Evolutionary conservation across 305 asterid species (phyloP).

Genomic region (Rubia peregrina): DNA sequence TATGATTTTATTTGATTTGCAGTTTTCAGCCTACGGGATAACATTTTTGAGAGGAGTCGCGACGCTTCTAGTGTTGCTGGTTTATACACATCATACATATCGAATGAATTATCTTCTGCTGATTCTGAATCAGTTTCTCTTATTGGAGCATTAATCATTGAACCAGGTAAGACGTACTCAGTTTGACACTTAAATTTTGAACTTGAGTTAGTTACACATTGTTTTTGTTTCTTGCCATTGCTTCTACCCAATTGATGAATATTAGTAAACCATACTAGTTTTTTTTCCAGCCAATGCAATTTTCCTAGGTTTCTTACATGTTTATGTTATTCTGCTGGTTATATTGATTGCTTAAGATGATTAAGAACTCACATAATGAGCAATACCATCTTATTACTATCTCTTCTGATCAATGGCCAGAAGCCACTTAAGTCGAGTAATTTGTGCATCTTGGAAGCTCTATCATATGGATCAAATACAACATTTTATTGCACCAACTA

Average conservation of each 20-base stretch:
- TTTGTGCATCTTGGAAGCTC: neutral
- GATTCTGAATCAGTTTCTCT: conserved; percentile 33
- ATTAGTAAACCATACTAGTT: neutral
- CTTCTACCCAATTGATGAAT: neutral
- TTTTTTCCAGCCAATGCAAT: neutral
- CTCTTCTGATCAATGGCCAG: neutral
- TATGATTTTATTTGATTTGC: conserved; percentile 25
- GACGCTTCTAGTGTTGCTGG: conserved; percentile 56
- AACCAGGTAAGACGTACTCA: conserved; percentile 60
- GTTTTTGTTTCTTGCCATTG: neutral
- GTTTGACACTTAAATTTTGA: neutral
- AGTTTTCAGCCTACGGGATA: conserved; percentile 70
- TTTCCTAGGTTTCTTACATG: neutral
- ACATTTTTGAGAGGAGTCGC: conserved; percentile 55
- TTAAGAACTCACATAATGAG: neutral
- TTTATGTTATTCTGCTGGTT: neutral
- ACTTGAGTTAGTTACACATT: neutral
- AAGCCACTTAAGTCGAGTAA: neutral
- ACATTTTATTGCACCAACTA: neutral
- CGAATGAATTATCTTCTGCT: conserved; percentile 31
- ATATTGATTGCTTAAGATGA: neutral
- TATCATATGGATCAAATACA: neutral
- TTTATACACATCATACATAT: conserved; percentile 48
- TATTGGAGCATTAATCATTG: conserved; percentile 77
- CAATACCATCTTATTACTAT: neutral